Conservation (phyloP, 2,329 filamentous ascomycete genomes). For the Gaeumannomyces tritici region DNA sequence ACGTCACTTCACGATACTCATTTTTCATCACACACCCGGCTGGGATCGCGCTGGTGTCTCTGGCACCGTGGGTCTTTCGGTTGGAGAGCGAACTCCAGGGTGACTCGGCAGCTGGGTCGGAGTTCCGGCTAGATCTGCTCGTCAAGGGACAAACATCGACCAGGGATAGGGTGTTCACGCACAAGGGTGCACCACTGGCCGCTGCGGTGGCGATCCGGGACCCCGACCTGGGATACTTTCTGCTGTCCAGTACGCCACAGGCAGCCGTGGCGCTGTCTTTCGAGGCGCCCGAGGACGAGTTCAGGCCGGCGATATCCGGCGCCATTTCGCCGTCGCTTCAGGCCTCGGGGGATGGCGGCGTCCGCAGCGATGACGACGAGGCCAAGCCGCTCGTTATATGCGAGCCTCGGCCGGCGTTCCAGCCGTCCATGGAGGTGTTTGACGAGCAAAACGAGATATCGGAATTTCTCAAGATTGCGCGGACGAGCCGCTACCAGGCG, state of each 20-base stretch:
- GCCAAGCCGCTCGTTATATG: slow-evolving; percentile 39
- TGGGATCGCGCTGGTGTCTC: slow-evolving; percentile 49
- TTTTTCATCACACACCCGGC: slow-evolving; percentile 54
- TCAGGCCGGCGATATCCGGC: slow-evolving; percentile 20
- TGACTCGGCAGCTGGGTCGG: slow-evolving; percentile 46
- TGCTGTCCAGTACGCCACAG: slow-evolving; percentile 49
- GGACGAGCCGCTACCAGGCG: slow-evolving; percentile 47
- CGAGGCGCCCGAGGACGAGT: slow-evolving; percentile 45
- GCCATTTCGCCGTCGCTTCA: slow-evolving; percentile 29
- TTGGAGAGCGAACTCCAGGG: slow-evolving; percentile 51
- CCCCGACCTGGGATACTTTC: slow-evolving; percentile 54
- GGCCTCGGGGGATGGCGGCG: slow-evolving; percentile 22
- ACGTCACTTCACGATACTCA: slow-evolving; percentile 51
- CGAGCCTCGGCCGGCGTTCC: slow-evolving; percentile 57
- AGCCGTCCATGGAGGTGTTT: slow-evolving; percentile 17
- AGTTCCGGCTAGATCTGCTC: slow-evolving; percentile 52
- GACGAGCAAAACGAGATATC: slow-evolving; percentile 11
- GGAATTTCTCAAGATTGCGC: slow-evolving; percentile 29
- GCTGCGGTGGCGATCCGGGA: slow-evolving; percentile 46
- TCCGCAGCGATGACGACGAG: slow-evolving; percentile 18
- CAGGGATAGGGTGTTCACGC: slow-evolving; percentile 48
- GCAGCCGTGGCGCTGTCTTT: slow-evolving; percentile 51
- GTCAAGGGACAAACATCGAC: slow-evolving; percentile 47
- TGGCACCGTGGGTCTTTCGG: slow-evolving; percentile 54
- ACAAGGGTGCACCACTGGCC: slow-evolving; percentile 39